These are phyloP conservation scores for Dothistroma pini DNA, from an alignment of 2,329 filamentous ascomycete species.

Conservation along the genomic window DNA sequence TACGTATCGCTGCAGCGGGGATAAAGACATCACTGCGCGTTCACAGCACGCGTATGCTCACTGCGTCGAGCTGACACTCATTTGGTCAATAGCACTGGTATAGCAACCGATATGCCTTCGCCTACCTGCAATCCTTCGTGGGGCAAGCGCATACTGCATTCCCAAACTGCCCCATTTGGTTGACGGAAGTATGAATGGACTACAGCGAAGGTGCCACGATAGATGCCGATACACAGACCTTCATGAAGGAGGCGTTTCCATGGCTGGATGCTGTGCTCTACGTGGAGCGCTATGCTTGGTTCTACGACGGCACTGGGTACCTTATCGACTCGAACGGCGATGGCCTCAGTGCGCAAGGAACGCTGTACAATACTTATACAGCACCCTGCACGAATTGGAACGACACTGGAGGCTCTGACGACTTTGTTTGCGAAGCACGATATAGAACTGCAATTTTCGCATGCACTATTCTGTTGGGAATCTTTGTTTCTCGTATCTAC, in stretches of 20 bases:
- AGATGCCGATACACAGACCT: constrained; percentile 40
- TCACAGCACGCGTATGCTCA: too few relatives aligned
- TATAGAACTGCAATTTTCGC: background rate
- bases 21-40: too few relatives aligned
- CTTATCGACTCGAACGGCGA: constrained; percentile 25
- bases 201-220: constrained; percentile 20
- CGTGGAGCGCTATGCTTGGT: constrained; percentile 40
- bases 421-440: background rate
- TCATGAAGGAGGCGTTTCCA: constrained; percentile 46
- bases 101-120: constrained; percentile 31
- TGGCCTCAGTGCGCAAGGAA: constrained; percentile 23
- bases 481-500: constrained; percentile 1
- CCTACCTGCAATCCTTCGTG: constrained; percentile 45
- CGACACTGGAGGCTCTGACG: constrained; percentile 2
- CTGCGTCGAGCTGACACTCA: too few relatives aligned
- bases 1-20: too few relatives aligned
- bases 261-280: constrained; percentile 39
- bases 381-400: constrained; percentile 15
- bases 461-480: background rate
- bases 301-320: constrained; percentile 31
- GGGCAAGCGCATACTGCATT: constrained; percentile 13
- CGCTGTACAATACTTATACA: constrained; percentile 26
- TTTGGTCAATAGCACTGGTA: constrained; percentile 56
- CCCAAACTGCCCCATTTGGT: constrained; percentile 26
- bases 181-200: constrained; percentile 60